Evolutionary conservation across 176 grass and related monocot species (phyloP).

Genomic region (Canna indica): DNA sequence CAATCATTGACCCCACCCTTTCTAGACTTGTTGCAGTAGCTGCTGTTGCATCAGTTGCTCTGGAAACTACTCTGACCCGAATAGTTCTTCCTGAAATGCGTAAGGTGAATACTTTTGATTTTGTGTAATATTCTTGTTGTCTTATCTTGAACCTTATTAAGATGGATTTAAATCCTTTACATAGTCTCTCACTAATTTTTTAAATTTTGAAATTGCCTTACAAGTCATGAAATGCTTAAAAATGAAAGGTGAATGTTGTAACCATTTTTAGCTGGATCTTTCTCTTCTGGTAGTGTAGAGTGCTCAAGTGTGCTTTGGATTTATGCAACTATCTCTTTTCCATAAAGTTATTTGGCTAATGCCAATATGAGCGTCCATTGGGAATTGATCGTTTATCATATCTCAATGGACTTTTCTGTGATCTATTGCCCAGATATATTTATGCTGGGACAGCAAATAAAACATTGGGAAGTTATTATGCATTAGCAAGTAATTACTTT

Average conservation of each 20-base stretch:
- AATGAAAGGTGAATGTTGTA: not conserved
- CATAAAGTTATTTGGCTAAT: too few species aligned
- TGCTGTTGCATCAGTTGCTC: slow-evolving; percentile 49
- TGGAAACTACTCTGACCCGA: slow-evolving; percentile 55
- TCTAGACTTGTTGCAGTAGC: slow-evolving; percentile 69
- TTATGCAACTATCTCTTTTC: too few species aligned
- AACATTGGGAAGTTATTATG: not conserved
- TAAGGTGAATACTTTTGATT: slow-evolving; percentile 36
- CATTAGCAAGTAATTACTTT: too few species aligned
- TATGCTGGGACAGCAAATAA: not conserved
- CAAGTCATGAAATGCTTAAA: too few species aligned
- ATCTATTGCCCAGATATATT: not conserved
- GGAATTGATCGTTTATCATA: not conserved
- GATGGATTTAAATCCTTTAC: too few species aligned
- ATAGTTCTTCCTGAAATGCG: slow-evolving; percentile 57
- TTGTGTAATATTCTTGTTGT: not conserved
- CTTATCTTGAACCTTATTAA: not conserved
- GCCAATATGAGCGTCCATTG: too few species aligned
- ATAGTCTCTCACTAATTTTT: too few species aligned
- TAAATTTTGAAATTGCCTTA: too few species aligned
- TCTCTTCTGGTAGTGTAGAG: not conserved
- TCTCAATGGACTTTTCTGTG: not conserved
- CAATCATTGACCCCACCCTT: slow-evolving; percentile 67
- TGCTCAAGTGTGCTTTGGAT: not conserved
- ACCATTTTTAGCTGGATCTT: not conserved